Evolutionary conservation across 148 eudicot species (phyloP).

Genomic region (Rheum nobile): DNA sequence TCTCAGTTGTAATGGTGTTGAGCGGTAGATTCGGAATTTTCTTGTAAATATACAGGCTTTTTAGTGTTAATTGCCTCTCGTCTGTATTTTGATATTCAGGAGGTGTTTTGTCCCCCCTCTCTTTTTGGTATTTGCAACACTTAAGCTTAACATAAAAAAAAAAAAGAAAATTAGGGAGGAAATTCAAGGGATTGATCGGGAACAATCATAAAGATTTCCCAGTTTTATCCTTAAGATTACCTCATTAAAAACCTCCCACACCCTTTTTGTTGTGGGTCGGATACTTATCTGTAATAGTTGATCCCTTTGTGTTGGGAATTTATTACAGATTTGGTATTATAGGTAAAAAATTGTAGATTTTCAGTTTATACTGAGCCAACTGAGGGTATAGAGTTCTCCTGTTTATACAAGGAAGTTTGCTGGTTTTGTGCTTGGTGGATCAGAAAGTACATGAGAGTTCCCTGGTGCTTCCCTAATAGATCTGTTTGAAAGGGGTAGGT

Average conservation of each 20-base stretch:
- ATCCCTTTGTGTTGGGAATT: conserved; percentile 5
- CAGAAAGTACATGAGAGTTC: conserved; percentile 61
- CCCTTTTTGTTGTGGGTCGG: conserved; percentile 42
- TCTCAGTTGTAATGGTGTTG: conserved; percentile 21
- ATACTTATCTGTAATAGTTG: conserved; percentile 10
- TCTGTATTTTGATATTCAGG: conserved; percentile 7
- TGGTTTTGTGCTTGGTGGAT: conserved; percentile 21
- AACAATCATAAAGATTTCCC: conserved; percentile 4
- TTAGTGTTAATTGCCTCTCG: neutral
- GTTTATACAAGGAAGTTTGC: conserved; percentile 8
- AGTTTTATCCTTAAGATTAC: conserved; percentile 9
- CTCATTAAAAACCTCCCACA: conserved; percentile 22
- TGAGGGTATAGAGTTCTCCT: conserved; percentile 8
- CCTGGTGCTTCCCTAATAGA: conserved; percentile 33
- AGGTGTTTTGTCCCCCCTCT: neutral
- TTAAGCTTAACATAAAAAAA: neutral
- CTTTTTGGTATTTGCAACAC: neutral
- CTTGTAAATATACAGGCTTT: conserved; percentile 6
- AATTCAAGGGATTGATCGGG: conserved; percentile 11
- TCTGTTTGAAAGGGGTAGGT: conserved; percentile 52
- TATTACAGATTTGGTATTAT: conserved; percentile 12
- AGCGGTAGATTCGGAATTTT: neutral
- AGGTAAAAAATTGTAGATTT: conserved; percentile 15
- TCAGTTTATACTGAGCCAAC: conserved; percentile 17
- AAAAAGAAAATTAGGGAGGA: neutral